phyloP scores from a whole-genome alignment of 768 basidiomycete genomes.

The Saitozyma podzolica region DNA sequence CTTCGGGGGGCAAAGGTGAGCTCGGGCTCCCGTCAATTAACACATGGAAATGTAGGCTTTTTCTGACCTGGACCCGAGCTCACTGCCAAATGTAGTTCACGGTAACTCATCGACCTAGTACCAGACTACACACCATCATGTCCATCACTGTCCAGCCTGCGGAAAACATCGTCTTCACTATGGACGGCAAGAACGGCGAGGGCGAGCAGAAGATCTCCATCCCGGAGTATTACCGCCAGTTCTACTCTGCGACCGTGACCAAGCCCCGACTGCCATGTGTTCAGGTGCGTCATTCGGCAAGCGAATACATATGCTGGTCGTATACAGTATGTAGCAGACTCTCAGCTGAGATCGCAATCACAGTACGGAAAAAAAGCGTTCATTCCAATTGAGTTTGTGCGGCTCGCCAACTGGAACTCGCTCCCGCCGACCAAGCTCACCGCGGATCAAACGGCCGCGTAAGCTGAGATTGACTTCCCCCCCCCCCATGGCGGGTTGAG shows the following conservation, averaged over 20 bases:
- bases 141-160: slow-evolving; percentile 39
- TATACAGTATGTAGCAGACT: not conserved
- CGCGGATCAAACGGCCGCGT: slow-evolving; percentile 47
- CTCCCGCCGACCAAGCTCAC: slow-evolving; percentile 46
- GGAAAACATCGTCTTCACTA: slow-evolving; percentile 38
- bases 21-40: not conserved
- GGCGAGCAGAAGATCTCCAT: slow-evolving; percentile 31
- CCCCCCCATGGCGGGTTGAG: no score
- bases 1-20: slow-evolving; percentile 37
- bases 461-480: slow-evolving; percentile 6
- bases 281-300: slow-evolving; percentile 26
- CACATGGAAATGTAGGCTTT: not conserved
- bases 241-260: slow-evolving; percentile 31
- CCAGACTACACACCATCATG: slow-evolving; percentile 39
- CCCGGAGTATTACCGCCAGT: slow-evolving; percentile 37
- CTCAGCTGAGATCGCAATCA: slow-evolving; percentile 2
- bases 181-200: slow-evolving; percentile 35
- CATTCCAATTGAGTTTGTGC: slow-evolving; percentile 49
- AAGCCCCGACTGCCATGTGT: slow-evolving; percentile 48
- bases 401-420: slow-evolving; percentile 45
- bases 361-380: slow-evolving; percentile 49
- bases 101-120: slow-evolving; percentile 39
- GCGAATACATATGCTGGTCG: not conserved
- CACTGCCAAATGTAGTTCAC: slow-evolving; percentile 26
- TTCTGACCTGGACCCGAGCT: not conserved